Conservation (phyloP, 176 grass and related monocot genomes). For the Canna indica region DNA sequence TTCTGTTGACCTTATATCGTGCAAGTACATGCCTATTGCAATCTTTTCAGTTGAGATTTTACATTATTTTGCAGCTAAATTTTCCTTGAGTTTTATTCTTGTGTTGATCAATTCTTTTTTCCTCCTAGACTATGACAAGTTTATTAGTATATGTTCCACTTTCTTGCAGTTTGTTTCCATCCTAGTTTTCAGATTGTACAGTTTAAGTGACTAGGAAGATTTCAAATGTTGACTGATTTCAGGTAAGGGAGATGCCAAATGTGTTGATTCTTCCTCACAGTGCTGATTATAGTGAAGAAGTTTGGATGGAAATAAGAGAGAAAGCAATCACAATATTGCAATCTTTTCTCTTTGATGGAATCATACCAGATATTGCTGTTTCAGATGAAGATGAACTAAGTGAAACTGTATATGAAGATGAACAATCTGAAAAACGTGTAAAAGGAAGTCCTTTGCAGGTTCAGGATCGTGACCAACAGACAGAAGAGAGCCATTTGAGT, state of each 20-base stretch:
- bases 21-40: neutral
- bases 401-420: slow-evolving; percentile 61
- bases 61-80: neutral
- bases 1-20: no score
- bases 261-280: slow-evolving; percentile 88
- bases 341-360: slow-evolving; percentile 82
- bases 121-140: neutral
- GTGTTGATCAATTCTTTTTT: neutral
- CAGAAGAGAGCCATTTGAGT: slow-evolving; percentile 63
- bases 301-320: slow-evolving; percentile 97
- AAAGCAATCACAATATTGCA: slow-evolving; percentile 85
- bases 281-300: slow-evolving; percentile 98
- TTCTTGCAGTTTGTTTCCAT: neutral
- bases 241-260: slow-evolving; percentile 98
- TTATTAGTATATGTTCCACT: neutral
- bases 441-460: slow-evolving; percentile 36
- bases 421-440: slow-evolving; percentile 36
- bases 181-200: neutral
- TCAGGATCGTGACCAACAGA: slow-evolving; percentile 46
- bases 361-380: slow-evolving; percentile 56
- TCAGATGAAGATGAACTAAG: slow-evolving; percentile 83
- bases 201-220: neutral
- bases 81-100: neutral
- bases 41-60: neutral
- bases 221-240: slow-evolving; percentile 18